Evolutionary conservation across 768 basidiomycete species (phyloP), one percentile per base, ranked within the genome.

Genomic region (Russula lepida): DNA sequence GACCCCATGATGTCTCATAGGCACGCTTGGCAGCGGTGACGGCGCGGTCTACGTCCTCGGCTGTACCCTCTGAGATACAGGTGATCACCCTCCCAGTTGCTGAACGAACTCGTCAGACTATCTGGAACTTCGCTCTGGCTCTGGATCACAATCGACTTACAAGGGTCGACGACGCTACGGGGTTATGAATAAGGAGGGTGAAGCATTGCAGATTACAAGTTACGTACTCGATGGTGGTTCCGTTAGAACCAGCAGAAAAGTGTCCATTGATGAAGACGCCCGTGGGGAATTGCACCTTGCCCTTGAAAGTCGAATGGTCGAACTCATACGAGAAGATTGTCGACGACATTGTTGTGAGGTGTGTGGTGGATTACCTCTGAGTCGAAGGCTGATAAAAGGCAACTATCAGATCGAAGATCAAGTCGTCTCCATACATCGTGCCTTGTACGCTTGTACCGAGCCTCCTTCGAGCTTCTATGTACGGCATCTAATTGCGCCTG

Each of bases 11-110:
- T 6, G 80, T 83, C 19, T 87, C 81, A 71, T 79, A 82, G 1
- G 84, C 81, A 68, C 78, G 81, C 60, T 82, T 78, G 0, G 88
- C 88, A 43, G 79, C 85, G 4, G 76, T 73, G 59, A 92, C 91
- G 0, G 92, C 92, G 50, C 71, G 67, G 71, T 95, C 88, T 63
- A 95, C 83, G 69, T 95, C 92, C 64, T 82, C 79, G 9, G 77
- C 59, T 2, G 82, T 82, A 30, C 79, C 91, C 69, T 81, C 82
- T 0, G 81, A 72, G 61, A 91, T 73, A 44, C 76, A 60, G 0
- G 82, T 81, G 69, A 85, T 78, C 52, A 81, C 64, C 68, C 88
- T 79, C 46, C 88, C 91, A 21, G 72, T 89, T 0, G 58, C 64
- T 66, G 39, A 13, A 41, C 13, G 9, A 43, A n/a, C 43, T 25